phyloP scores from a whole-genome alignment of 2,329 filamentous ascomycete species.

The Fusarium acutatum region DNA sequence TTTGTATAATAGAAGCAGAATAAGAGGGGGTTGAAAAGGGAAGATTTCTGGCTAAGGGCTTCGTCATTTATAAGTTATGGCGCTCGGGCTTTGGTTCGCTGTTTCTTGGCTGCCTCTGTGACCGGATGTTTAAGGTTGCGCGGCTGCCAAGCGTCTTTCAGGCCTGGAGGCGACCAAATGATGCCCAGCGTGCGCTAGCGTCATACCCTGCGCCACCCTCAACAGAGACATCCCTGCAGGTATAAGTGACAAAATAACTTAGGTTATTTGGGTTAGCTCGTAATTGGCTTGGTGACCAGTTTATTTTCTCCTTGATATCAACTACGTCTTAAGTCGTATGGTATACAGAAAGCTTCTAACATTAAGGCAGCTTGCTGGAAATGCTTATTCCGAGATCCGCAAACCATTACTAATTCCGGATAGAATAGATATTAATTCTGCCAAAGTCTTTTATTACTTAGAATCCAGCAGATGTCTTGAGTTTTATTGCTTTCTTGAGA shows the following conservation, averaged over 20 bases:
- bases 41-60: constrained; percentile 3
- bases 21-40: constrained; percentile 23
- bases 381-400: accelerated
- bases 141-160: constrained; percentile 31
- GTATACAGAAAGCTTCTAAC: not conserved
- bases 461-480: not conserved
- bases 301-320: not conserved
- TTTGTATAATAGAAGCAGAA: constrained; percentile 33
- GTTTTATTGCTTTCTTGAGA: not conserved
- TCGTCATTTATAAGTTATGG: constrained; percentile 36
- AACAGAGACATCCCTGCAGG: not conserved
- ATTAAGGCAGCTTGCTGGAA: not conserved
- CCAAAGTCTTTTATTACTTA: not conserved
- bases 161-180: constrained; percentile 17
- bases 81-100: constrained; percentile 34
- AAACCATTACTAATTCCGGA: accelerated
- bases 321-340: accelerated
- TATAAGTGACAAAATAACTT: not conserved
- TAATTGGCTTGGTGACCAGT: too few species aligned
- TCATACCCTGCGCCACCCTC: constrained; percentile 28
- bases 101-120: constrained; percentile 32
- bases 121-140: constrained; percentile 15
- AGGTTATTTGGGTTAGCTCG: too few species aligned
- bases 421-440: too few species aligned
- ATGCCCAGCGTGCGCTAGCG: constrained; percentile 17